Evolutionary conservation across 225 moss, liverwort and hornwort species (phyloP).

Genomic region (Polytrichum commune): DNA sequence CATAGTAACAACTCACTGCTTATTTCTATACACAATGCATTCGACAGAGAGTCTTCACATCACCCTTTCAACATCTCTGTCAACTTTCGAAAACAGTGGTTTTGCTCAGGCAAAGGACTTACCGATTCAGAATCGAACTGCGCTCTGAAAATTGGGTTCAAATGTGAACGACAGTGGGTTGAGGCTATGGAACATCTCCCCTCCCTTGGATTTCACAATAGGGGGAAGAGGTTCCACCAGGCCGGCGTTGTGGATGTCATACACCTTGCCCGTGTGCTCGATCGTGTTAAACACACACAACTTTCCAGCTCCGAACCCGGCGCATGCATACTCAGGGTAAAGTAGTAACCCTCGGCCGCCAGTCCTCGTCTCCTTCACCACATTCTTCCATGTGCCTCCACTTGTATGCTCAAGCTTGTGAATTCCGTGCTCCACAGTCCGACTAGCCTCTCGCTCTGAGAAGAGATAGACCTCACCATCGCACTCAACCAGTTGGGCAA

Average conservation of each 20-base stretch:
- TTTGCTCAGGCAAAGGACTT: no score
- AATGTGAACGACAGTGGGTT: constrained; percentile 24
- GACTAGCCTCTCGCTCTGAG: constrained; percentile 25
- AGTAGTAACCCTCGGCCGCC: constrained; percentile 24
- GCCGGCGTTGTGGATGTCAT: background rate
- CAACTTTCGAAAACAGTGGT: no score
- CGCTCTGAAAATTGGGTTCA: constrained; percentile 6
- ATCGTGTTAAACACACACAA: constrained; percentile 21
- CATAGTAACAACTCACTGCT: no score
- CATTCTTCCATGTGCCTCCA: background rate
- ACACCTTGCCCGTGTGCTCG: constrained; percentile 24
- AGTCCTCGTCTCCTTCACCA: constrained; percentile 11
- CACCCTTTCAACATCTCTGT: no score
- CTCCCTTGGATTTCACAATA: background rate
- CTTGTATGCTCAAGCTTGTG: constrained; percentile 11
- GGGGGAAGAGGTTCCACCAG: constrained; percentile 1
- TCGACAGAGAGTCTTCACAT: no score
- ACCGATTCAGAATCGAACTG: no score
- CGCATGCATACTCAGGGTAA: constrained; percentile 30
- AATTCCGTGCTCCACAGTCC: constrained; percentile 19
- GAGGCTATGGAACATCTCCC: constrained; percentile 8
- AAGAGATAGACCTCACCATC: constrained; percentile 18
- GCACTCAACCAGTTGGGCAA: constrained; percentile 22
- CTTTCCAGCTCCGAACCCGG: constrained; percentile 4
- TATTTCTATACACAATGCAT: no score